phyloP scores from a whole-genome alignment of 2,329 filamentous ascomycete genomes.

The Sarocladium strictum region DNA sequence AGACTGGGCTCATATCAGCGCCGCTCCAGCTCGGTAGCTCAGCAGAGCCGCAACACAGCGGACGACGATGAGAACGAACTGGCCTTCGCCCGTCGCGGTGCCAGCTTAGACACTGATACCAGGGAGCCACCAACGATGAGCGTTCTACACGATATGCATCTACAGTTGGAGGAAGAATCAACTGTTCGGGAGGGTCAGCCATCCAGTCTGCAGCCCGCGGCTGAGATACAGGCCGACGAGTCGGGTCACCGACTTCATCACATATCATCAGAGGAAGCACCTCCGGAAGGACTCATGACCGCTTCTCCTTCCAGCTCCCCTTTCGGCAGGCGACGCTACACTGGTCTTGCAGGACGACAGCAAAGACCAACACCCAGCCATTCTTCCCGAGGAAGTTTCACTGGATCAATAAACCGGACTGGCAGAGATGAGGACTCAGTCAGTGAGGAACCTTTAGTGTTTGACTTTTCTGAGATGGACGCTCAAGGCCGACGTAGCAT shows the following conservation, averaged over 20 bases:
- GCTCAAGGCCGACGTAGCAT: conserved; percentile 51
- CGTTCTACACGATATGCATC: conserved; percentile 46
- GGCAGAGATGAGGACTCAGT: conserved; percentile 40
- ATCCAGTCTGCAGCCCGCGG: conserved; percentile 32
- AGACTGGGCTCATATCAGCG: conserved; percentile 50
- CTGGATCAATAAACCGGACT: conserved; percentile 31
- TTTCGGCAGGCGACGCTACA: conserved; percentile 41
- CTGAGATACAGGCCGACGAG: conserved; percentile 33
- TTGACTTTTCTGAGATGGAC: conserved; percentile 68
- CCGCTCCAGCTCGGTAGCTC: conserved; percentile 64
- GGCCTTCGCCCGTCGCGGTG: conserved; percentile 58
- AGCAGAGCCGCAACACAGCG: conserved; percentile 48
- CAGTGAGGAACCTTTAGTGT: conserved; percentile 65
- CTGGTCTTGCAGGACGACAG: conserved; percentile 28
- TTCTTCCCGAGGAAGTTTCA: conserved; percentile 40
- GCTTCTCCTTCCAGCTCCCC: conserved; percentile 36
- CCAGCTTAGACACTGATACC: conserved; percentile 61
- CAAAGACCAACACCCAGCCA: conserved; percentile 37
- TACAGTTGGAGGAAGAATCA: conserved; percentile 27
- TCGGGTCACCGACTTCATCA: conserved; percentile 23
- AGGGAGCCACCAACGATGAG: conserved; percentile 61
- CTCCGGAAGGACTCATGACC: conserved; percentile 38
- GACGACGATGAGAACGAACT: conserved; percentile 58
- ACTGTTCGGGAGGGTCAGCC: conserved; percentile 10
- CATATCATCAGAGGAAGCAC: conserved; percentile 39